Percentiles rank a stretch among this genome's conserved stretches.
Evolutionary conservation across 2,329 filamentous ascomycete genomes (phyloP).

Genomic region (Aspergillus uvarum): DNA sequence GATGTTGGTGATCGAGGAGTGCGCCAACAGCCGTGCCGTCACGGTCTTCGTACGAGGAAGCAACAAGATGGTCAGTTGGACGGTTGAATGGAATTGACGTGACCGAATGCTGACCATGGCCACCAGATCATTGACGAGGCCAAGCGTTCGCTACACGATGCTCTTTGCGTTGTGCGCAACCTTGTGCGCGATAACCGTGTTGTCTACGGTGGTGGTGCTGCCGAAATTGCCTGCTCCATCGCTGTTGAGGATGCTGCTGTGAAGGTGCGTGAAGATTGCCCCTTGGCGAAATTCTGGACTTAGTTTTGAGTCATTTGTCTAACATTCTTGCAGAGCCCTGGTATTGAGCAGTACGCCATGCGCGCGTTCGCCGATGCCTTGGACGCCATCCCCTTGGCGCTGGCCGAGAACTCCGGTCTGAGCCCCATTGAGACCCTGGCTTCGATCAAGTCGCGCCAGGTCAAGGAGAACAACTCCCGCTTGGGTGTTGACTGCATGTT

Average conservation of each 20-base stretch:
- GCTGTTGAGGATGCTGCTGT: constrained; percentile 93
- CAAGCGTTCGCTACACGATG: constrained; percentile 94
- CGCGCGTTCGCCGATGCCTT: constrained; percentile 94
- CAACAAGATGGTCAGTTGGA: constrained; percentile 88
- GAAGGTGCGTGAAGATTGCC: constrained; percentile 53
- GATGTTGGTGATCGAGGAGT: constrained; percentile 99
- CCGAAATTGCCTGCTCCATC: constrained; percentile 94
- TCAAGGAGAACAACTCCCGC: constrained; percentile 75
- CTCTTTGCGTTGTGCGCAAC: constrained; percentile 95
- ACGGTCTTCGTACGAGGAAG: constrained; percentile 95
- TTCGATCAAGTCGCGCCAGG: constrained; percentile 92
- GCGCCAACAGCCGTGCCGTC: constrained; percentile 93
- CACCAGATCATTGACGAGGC: constrained; percentile 94
- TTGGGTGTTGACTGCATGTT: constrained; percentile 98
- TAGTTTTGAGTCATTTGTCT: neutral
- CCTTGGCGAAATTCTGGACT: neutral
- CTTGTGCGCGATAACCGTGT: constrained; percentile 94
- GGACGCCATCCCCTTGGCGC: constrained; percentile 88
- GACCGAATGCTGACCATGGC: constrained; percentile 9
- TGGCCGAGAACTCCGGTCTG: constrained; percentile 95
- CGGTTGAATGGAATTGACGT: neutral
- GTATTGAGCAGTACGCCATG: constrained; percentile 99
- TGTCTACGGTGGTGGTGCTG: constrained; percentile 94
- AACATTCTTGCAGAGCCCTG: constrained; percentile 64
- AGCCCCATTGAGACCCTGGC: constrained; percentile 95